A percentile compares a stretch with the other conserved stretches of the same genome.
These are phyloP conservation scores for Lachnellula subtilissima DNA, from an alignment of 2,329 filamentous ascomycete genomes.

Conservation along the genomic window DNA sequence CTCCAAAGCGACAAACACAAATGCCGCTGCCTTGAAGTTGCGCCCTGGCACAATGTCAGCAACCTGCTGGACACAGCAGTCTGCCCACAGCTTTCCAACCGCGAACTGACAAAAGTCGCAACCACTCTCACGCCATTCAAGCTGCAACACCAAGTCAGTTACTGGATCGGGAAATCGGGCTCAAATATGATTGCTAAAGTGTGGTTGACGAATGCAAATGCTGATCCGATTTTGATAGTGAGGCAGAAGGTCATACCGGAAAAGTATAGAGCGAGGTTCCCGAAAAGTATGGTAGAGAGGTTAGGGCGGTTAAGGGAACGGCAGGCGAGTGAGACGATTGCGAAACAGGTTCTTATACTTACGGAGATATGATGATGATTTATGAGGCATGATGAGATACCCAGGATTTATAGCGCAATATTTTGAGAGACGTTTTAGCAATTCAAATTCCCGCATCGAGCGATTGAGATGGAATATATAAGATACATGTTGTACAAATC, in stretches of 20 bases:
- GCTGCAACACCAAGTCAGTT: conserved; percentile 1
- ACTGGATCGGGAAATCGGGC: not conserved
- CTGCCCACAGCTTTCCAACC: conserved; percentile 4
- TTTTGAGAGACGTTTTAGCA: no score
- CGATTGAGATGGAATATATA: no score
- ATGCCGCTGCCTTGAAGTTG: not conserved
- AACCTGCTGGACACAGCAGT: conserved; percentile 6
- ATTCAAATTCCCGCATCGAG: no score
- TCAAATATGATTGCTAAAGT: not conserved
- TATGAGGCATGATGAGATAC: not conserved
- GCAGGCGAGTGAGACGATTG: not conserved
- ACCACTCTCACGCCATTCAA: not conserved
- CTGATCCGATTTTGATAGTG: not conserved
- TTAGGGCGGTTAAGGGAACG: not conserved
- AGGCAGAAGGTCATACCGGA: not conserved
- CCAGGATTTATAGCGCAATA: not conserved
- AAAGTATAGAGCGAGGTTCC: not conserved
- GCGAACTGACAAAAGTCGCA: not conserved
- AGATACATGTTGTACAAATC: no score
- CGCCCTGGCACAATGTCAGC: conserved; percentile 5
- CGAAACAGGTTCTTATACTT: not conserved
- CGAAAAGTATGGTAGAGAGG: not conserved
- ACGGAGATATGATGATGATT: not conserved
- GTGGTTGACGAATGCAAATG: not conserved
- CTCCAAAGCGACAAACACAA: conserved; percentile 9